phyloP scores from a whole-genome alignment of 164 flowering plant species.

The Chloranthus sessilifolius region DNA sequence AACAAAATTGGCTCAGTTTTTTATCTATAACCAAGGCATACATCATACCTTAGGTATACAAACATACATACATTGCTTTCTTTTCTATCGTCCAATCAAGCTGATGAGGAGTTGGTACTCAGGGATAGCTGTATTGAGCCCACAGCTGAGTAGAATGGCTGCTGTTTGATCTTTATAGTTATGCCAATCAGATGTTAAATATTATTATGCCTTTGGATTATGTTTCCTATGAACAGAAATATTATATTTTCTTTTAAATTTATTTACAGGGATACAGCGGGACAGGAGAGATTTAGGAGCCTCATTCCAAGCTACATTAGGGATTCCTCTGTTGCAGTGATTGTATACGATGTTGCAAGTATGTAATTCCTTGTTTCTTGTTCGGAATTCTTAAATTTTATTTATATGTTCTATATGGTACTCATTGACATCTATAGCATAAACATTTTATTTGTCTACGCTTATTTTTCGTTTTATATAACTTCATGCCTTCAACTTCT shows the following conservation, averaged over 20 bases:
- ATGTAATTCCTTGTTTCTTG: slow-evolving; percentile 20
- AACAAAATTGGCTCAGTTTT: no score
- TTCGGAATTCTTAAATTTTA: background rate
- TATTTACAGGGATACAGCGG: slow-evolving; percentile 82
- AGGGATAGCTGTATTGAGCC: no score
- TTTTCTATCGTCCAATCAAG: no score
- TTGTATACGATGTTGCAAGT: slow-evolving; percentile 92
- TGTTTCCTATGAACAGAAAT: background rate
- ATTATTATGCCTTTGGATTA: background rate
- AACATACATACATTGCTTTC: no score
- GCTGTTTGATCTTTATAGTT: no score
- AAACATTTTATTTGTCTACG: background rate
- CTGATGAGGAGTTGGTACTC: no score
- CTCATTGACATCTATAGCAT: background rate
- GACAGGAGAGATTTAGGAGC: slow-evolving; percentile 91
- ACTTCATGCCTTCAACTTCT: background rate
- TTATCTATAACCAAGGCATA: no score
- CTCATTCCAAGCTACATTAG: slow-evolving; percentile 93
- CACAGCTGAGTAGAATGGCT: no score
- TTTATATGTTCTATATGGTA: background rate
- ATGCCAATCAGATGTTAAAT: background rate
- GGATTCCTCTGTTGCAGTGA: slow-evolving; percentile 90
- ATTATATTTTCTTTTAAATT: background rate
- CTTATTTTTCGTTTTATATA: background rate
- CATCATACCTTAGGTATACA: no score